Evolutionary conservation across 1,284 basidiomycete species (phyloP), one percentile per base, ranked within the genome.

Genomic region (Cerrena zonata): DNA sequence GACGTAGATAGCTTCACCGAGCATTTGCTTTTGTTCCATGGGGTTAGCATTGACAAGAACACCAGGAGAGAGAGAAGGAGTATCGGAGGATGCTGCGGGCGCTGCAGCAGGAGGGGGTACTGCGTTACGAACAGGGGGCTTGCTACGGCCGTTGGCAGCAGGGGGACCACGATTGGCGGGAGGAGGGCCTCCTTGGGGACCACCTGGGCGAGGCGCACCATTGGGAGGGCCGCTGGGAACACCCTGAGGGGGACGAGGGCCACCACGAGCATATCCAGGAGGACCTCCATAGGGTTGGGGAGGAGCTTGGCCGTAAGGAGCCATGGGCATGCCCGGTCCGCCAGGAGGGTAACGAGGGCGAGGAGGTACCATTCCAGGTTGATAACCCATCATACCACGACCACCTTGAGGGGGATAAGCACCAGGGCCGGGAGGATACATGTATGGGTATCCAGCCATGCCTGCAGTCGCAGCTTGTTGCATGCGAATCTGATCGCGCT

Each of bases 21-120:
- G 78, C 86, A 94, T 91, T 72, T 96, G 94, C 79, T 96, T 97
- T 79, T 95, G 93, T 70, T 95, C 92, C 75, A 86, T 81, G 45
- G 91, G 86, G 45, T 82, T 77, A 19, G 86, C 86, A 61, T 73
- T 82, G 50, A 86, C 85, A 53, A 97, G 80, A 24, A 82, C 71
- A 48, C 75, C 66, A 45, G 80, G 59, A 41, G 76, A 77, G 61
- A 86, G 21, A 64, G 59, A 39, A 78, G 75, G 56, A 23, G 46
- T 55, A 21, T 58, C 61, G 39, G 72, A 61, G 25, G 71, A 62
- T 47, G 69, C 61, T 51, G 72, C 60, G 47, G 57, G 55, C 39
- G 71, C 55, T 39, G 72, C 61, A 26, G 71, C 62, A 48, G 69
- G 61, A 39, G 58, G 66, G 24, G 67, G 62, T 49, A 63, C 59